Conservation (phyloP, 2,329 filamentous ascomycete genomes). For the Coniochaeta prunicola region DNA sequence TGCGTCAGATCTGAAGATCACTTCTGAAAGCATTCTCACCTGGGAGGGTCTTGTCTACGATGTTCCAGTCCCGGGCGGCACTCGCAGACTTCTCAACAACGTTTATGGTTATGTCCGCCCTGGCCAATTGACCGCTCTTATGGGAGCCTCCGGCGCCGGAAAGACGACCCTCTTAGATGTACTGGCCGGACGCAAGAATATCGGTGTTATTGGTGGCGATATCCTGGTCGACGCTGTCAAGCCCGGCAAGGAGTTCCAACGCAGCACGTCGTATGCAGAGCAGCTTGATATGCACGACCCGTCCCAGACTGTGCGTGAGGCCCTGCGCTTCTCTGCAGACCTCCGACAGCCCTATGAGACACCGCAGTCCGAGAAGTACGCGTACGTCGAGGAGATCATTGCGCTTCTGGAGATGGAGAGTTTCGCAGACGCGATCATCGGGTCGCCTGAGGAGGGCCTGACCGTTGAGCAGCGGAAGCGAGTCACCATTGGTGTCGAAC, state of each 20-base stretch:
- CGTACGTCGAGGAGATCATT: constrained; percentile 53
- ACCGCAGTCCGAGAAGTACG: constrained; percentile 46
- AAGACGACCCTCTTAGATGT: constrained; percentile 84
- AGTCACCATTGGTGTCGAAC: constrained; percentile 86
- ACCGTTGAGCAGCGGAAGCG: constrained; percentile 62
- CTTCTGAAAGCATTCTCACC: constrained; percentile 64
- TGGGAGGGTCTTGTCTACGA: constrained; percentile 83
- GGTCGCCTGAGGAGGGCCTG: constrained; percentile 58
- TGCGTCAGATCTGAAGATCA: constrained; percentile 44
- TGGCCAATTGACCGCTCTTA: constrained; percentile 69
- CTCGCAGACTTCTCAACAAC: constrained; percentile 45
- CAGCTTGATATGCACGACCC: constrained; percentile 57
- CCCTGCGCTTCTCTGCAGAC: constrained; percentile 55
- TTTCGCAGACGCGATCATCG: constrained; percentile 53
- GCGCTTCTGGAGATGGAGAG: constrained; percentile 50
- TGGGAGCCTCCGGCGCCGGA: constrained; percentile 79
- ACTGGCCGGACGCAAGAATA: constrained; percentile 54
- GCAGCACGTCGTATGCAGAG: constrained; percentile 55
- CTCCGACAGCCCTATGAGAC: constrained; percentile 50
- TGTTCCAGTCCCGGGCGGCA: constrained; percentile 51
- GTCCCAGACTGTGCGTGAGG: constrained; percentile 56
- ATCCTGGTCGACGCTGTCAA: constrained; percentile 49
- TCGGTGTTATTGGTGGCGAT: constrained; percentile 50
- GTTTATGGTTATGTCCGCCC: constrained; percentile 67
- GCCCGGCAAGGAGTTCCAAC: constrained; percentile 53